Percentiles rank a stretch among this genome's conserved stretches.
Evolutionary conservation across 306 rosid species (phyloP).

Genomic region (Quillaja saponaria): DNA sequence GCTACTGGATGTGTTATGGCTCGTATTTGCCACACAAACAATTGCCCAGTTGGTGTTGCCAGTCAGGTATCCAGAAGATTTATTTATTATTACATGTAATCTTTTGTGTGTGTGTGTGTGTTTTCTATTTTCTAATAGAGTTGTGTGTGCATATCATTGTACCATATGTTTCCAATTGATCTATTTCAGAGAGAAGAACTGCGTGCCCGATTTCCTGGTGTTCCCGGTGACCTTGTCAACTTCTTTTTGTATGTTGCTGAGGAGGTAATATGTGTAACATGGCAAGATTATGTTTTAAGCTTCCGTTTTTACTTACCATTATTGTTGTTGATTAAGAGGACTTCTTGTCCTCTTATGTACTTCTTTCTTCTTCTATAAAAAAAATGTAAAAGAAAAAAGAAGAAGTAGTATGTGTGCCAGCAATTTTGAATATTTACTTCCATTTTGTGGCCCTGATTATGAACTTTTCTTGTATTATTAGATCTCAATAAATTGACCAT

Average conservation of each 20-base stretch:
- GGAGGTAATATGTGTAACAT: no score
- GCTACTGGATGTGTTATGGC: slow-evolving; percentile 98
- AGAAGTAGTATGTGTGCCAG: no score
- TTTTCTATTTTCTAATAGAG: slow-evolving; percentile 28
- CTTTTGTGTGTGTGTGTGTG: slow-evolving; percentile 16
- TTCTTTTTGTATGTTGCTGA: slow-evolving; percentile 90
- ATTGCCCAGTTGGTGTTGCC: slow-evolving; percentile 99
- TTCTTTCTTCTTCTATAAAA: no score
- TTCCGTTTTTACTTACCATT: no score
- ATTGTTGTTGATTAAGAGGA: no score
- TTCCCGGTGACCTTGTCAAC: slow-evolving; percentile 99
- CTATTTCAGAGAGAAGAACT: slow-evolving; percentile 86
- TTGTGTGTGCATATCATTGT: slow-evolving; percentile 7
- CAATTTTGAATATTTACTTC: slow-evolving; percentile 29
- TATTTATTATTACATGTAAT: slow-evolving; percentile 19
- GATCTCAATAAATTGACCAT: no score
- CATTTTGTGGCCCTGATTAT: slow-evolving; percentile 24
- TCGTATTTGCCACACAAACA: slow-evolving; percentile 96
- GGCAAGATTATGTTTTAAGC: no score
- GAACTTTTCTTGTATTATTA: slow-evolving; percentile 9
- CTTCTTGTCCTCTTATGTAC: no score
- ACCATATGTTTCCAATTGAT: slow-evolving; percentile 6
- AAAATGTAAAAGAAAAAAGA: no score
- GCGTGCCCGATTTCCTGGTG: slow-evolving; percentile 99
- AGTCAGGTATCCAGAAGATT: slow-evolving; percentile 68